Evolutionary conservation across 148 eudicot species (phyloP), one percentile per base, ranked within the genome.

Genomic region (Drosera capensis): DNA sequence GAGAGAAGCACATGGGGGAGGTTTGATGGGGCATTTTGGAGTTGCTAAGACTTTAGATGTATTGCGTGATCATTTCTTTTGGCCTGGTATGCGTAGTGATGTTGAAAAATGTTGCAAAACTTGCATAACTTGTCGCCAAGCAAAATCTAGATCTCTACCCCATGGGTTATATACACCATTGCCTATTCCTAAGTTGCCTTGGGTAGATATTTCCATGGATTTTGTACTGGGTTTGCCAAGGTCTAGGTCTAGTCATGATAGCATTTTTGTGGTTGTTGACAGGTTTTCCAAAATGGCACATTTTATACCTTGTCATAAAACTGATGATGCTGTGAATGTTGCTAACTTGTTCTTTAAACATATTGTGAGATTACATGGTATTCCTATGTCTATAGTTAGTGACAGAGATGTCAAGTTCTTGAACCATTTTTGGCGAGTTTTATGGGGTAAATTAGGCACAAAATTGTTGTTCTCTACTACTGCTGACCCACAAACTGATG

Each of bases 21-120:
- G 50, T 13, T 8, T 46, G 7, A 26, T 26, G 31, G 50, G 50
- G 1, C 50, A 46, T 16, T 46, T 46, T 46, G 50, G 50, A 1
- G 17, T 46, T 13, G 5, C 8, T 15, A 46, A 46, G 50, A 25
- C 1, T 14, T 1, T 46, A 14, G 20, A 14, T 25, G 31, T 26
- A 8, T 16, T 23, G 17, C n/a, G 17, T 23, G 31, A 24, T 0
- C 50, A 46, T 46, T 46, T 46, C 8, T 46, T 23, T 26, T 46
- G 50, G 34, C 50, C 50, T 3, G 25, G 0, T 16, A 43, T 43
- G 25, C 11, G 8, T 5, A 18, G 46, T 8, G 25, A 43, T 18
- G 25, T 43, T 11, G 46, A 43, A 19, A 43, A 22, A 1, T 7
- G 20, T 7, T 43, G 25, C 22, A 14, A 24, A 12, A 19, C 9